Evolutionary conservation across 2,329 filamentous ascomycete species (phyloP).

Genomic region (Claviceps capensis): DNA sequence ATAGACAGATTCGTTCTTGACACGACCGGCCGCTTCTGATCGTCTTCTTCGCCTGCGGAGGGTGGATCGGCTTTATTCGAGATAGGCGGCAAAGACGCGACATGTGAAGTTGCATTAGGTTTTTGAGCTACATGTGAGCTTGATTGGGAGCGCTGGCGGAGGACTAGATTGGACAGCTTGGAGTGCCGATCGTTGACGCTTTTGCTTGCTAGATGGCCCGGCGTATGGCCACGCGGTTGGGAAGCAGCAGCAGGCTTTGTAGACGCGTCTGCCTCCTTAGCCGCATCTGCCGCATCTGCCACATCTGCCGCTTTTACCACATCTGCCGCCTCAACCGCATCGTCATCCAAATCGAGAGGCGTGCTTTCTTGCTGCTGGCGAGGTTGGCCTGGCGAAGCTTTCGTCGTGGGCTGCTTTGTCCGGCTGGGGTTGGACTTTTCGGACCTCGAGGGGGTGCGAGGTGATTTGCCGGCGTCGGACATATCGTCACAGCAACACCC

Average conservation of each 20-base stretch:
- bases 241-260: slow-evolving; percentile 19
- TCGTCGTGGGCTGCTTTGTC: slow-evolving; percentile 4
- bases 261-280: slow-evolving; percentile 16
- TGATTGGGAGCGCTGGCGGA: slow-evolving; percentile 42
- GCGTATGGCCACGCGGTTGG: slow-evolving; percentile 44
- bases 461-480: slow-evolving; percentile 26
- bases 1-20: neutral
- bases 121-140: slow-evolving; percentile 22
- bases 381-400: slow-evolving; percentile 10
- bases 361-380: slow-evolving; percentile 4
- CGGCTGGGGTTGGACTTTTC: slow-evolving; percentile 18
- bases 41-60: slow-evolving; percentile 14
- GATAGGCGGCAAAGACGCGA: slow-evolving; percentile 12
- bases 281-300: no score
- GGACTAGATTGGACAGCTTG: slow-evolving; percentile 37
- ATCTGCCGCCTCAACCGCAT: slow-evolving; percentile 7
- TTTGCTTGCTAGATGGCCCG: slow-evolving; percentile 46
- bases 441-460: slow-evolving; percentile 13
- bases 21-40: slow-evolving; percentile 15
- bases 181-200: slow-evolving; percentile 35
- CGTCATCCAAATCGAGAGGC: slow-evolving; percentile 15
- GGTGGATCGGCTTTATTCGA: slow-evolving; percentile 13
- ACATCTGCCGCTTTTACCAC: no score
- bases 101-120: slow-evolving; percentile 13
- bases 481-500: slow-evolving; percentile 20